Evolutionary conservation across 164 flowering plant genomes (phyloP).

Genomic region (Vitis rotundifolia): DNA sequence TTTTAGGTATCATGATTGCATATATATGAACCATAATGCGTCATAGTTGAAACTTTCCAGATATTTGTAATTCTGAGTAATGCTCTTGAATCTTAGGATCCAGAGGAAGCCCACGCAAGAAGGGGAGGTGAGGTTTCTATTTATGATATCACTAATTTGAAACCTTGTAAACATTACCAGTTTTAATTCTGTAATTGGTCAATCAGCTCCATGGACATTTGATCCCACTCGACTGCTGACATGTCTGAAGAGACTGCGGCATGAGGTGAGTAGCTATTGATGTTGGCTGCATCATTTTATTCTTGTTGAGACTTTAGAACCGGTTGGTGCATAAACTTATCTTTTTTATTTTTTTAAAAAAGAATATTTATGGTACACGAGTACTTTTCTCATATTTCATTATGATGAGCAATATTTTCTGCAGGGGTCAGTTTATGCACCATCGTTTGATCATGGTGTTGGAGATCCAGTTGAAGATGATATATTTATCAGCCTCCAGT

Average conservation of each 20-base stretch:
- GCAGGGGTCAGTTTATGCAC: slow-evolving; percentile 86
- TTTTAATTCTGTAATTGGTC: slow-evolving; percentile 23
- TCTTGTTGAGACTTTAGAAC: neutral
- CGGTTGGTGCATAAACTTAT: neutral
- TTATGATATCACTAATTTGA: slow-evolving; percentile 7
- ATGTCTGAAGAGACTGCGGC: slow-evolving; percentile 60
- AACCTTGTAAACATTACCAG: neutral
- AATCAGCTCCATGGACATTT: slow-evolving; percentile 98
- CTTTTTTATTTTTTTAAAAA: neutral
- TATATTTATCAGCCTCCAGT: slow-evolving; percentile 78
- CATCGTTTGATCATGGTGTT: slow-evolving; percentile 92
- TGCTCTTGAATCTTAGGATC: slow-evolving; percentile 48
- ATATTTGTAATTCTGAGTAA: slow-evolving; percentile 3
- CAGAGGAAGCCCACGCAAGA: slow-evolving; percentile 97
- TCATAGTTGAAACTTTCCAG: neutral
- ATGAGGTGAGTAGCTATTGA: slow-evolving; percentile 42
- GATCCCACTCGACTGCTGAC: slow-evolving; percentile 56
- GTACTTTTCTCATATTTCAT: slow-evolving; percentile 1
- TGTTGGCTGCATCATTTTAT: neutral
- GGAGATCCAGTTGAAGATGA: slow-evolving; percentile 97
- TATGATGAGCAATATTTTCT: slow-evolving; percentile 9
- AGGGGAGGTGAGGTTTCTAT: slow-evolving; percentile 80
- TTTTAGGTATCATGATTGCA: neutral
- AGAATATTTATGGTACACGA: neutral
- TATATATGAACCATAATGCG: neutral